Evolutionary conservation across 345 rosid genomes (phyloP).

Genomic region (Luvunga scandens): DNA sequence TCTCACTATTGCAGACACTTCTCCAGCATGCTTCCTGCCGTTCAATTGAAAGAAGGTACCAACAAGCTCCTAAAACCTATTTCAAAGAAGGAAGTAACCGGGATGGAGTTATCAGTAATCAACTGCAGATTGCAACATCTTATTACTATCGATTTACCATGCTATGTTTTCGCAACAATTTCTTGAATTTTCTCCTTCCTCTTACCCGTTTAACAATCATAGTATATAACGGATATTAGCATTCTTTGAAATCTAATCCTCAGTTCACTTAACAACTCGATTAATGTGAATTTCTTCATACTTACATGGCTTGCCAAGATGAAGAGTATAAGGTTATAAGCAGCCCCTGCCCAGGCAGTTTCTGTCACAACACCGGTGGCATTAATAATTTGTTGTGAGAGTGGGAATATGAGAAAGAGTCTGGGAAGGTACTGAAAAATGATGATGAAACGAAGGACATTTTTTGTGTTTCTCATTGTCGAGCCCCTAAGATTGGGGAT

Average conservation of each 20-base stretch:
- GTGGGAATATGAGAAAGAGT: slow-evolving; percentile 68
- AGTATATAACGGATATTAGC: not conserved
- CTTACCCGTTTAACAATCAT: not conserved
- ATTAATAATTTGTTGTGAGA: slow-evolving; percentile 74
- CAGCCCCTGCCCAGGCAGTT: slow-evolving; percentile 98
- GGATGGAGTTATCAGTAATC: not conserved
- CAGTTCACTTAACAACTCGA: not conserved
- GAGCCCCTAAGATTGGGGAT: slow-evolving; percentile 75
- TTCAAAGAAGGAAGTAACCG: not conserved
- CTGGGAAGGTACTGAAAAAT: slow-evolving; percentile 82
- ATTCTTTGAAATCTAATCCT: not conserved
- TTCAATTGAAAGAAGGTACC: slow-evolving; percentile 89
- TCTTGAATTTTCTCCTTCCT: not conserved
- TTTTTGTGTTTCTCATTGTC: slow-evolving; percentile 76
- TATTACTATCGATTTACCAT: not conserved
- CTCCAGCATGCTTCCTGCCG: slow-evolving; percentile 88
- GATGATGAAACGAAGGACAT: slow-evolving; percentile 75
- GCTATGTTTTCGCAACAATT: not conserved
- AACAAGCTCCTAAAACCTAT: slow-evolving; percentile 95
- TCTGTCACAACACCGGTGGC: slow-evolving; percentile 86
- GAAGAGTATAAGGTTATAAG: slow-evolving; percentile 82
- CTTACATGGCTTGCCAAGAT: slow-evolving; percentile 99
- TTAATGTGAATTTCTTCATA: not conserved
- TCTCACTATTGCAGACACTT: slow-evolving; percentile 52
- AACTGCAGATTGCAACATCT: not conserved